Evolutionary conservation across 108 stramenopile species (phyloP).

Genomic region (Conticribra weissflogii): DNA sequence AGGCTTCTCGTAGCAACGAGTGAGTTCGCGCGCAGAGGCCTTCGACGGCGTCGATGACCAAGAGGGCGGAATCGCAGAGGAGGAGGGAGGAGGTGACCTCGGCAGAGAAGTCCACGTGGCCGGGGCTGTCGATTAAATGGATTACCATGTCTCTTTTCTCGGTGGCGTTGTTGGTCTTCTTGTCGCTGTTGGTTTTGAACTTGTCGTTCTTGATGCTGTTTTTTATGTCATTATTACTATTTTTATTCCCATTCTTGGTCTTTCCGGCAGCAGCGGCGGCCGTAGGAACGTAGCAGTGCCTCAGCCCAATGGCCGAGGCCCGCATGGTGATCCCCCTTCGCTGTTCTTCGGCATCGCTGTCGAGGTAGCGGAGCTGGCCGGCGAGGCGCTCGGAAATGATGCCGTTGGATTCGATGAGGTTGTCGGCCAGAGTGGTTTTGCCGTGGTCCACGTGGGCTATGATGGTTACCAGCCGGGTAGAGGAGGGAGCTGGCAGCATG

Average conservation of each 20-base stretch:
- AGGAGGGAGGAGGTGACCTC: constrained; percentile 95
- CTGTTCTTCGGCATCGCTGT: constrained; percentile 90
- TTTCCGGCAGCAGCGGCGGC: constrained; percentile 5
- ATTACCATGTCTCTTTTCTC: constrained; percentile 81
- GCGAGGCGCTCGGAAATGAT: constrained; percentile 86
- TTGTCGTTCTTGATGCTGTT: too few species aligned
- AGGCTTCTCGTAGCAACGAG: constrained; percentile 93
- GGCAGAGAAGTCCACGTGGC: constrained; percentile 96
- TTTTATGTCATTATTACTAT: too few species aligned
- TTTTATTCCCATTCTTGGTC: constrained; percentile 7
- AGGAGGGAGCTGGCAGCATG: constrained; percentile 71
- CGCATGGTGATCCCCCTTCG: constrained; percentile 99
- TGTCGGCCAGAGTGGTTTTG: constrained; percentile 98
- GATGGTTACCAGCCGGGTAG: constrained; percentile 94
- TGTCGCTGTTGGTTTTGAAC: too few species aligned
- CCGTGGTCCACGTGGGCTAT: constrained; percentile 99
- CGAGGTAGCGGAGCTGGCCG: constrained; percentile 85
- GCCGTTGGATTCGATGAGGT: constrained; percentile 88
- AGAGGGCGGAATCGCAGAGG: constrained; percentile 91
- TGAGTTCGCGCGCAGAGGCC: constrained; percentile 96
- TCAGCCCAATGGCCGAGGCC: constrained; percentile 86
- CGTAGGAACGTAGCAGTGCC: constrained; percentile 56
- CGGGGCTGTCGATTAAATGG: constrained; percentile 96
- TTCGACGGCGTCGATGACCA: constrained; percentile 97
- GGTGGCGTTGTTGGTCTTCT: too few species aligned